phyloP scores from a whole-genome alignment of 805 yeast genomes.

The Lipomyces japonicus region DNA sequence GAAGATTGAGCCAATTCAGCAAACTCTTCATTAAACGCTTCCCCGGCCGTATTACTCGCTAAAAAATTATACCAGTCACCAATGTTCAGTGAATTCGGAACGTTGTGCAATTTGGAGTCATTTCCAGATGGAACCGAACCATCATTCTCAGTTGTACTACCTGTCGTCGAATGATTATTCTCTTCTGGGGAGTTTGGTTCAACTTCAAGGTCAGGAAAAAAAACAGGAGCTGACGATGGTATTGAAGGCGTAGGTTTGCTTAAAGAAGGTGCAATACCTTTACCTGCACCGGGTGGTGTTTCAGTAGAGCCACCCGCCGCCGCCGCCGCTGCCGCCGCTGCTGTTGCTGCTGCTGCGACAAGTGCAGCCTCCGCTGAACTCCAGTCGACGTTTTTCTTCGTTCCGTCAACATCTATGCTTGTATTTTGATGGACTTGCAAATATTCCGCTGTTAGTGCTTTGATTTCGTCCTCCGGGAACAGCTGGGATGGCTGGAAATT shows the following conservation, averaged over 20 bases:
- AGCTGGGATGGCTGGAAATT: slow-evolving; percentile 57
- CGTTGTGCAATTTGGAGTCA: slow-evolving; percentile 14
- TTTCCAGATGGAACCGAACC: neutral
- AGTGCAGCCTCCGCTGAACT: neutral
- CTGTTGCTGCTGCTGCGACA: slow-evolving; percentile 2
- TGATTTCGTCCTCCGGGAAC: slow-evolving; percentile 43
- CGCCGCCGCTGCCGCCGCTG: neutral
- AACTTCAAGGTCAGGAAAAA: slow-evolving; percentile 8
- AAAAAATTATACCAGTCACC: slow-evolving; percentile 43
- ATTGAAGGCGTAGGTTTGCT: no score
- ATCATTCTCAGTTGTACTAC: neutral
- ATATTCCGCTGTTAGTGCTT: neutral
- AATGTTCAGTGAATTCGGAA: slow-evolving; percentile 38
- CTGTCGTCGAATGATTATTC: neutral
- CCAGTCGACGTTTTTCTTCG: neutral
- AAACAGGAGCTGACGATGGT: slow-evolving; percentile 3
- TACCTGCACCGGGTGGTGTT: neutral
- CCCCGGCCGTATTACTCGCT: slow-evolving; percentile 24
- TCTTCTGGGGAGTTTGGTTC: slow-evolving; percentile 15
- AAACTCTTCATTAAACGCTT: slow-evolving; percentile 13
- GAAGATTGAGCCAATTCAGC: slow-evolving; percentile 18
- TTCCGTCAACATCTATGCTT: neutral
- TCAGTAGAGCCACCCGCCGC: neutral
- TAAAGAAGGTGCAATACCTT: neutral
- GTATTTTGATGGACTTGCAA: neutral